phyloP scores from a whole-genome alignment of 2,329 filamentous ascomycete species.

The Dryadomyces sulphureus region DNA sequence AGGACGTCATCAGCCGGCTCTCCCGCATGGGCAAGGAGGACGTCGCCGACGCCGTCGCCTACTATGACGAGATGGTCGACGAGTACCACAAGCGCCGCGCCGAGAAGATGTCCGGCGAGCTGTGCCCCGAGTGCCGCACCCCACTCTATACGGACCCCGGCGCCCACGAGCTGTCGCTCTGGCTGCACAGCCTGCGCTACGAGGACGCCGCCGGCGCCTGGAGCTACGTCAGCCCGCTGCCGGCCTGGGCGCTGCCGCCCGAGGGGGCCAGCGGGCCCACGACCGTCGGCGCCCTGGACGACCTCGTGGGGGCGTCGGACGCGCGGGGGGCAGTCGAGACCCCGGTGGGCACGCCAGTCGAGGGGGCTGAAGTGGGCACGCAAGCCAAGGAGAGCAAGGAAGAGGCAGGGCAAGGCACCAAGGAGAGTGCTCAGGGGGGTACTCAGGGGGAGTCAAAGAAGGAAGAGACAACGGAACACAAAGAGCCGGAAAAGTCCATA shows the following conservation, averaged over 20 bases:
- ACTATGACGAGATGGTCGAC: slow-evolving; percentile 87
- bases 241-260: slow-evolving; percentile 76
- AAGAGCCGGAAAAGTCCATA: no score
- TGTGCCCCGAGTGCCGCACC: slow-evolving; percentile 70
- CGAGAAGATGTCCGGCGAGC: slow-evolving; percentile 79
- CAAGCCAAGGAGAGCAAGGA: no score
- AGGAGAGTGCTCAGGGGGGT: no score
- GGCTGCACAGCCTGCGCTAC: slow-evolving; percentile 84
- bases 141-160: slow-evolving; percentile 89
- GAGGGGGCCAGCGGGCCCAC: slow-evolving; percentile 55
- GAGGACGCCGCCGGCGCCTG: slow-evolving; percentile 70
- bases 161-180: slow-evolving; percentile 77
- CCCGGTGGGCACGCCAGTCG: neutral
- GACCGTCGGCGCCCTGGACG: slow-evolving; percentile 47
- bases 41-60: slow-evolving; percentile 76
- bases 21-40: slow-evolving; percentile 90
- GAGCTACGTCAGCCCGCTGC: slow-evolving; percentile 76
- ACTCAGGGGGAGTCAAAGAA: no score
- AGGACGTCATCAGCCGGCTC: slow-evolving; percentile 76
- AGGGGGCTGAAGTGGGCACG: neutral
- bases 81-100: slow-evolving; percentile 81
- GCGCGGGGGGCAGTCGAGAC: neutral
- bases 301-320: slow-evolving; percentile 37
- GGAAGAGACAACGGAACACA: no score
- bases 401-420: no score